Base-by-base conservation (phyloP, 495 filamentous ascomycete genomes). In the Terfezia claveryi region DNA sequence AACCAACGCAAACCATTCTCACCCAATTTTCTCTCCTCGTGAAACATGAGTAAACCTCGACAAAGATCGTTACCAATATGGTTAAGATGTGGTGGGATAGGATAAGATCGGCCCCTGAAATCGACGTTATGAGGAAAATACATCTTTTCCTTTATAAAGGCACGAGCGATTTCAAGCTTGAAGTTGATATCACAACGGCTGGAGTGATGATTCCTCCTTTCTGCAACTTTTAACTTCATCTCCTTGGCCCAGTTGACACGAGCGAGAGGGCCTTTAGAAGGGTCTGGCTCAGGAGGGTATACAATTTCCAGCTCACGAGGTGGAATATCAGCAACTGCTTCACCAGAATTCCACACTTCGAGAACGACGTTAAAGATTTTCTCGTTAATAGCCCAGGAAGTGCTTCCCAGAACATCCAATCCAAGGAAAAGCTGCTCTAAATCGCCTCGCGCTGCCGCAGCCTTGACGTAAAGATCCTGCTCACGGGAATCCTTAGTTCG, bases 61-160 rank as follows among this genome's bases (percentile, higher is more conserved):
- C 81, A 77, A 61, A 93, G 80, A 64, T 99, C 92, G 12, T 93
- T 85, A 10, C 87, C 87, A 80, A 96, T 96, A 62, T 99, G 91
- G 63, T 99, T 96, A 8, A 99, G 68, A 59, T 93, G 91, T 9
- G 91, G 83, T 4, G 89, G 86, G 55, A 96, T 78, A 0, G 92
- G 92, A 68, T 99, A 99, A 5, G 91, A 91, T 58, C 92, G 77
- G 14, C 92, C 92, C 41, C 92, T 84, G 70, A 96, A 99, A 65
- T 99, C 92, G 67, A 94, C 69, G 61, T 92, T 96, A 67, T 99
- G 92, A 6, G 92, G 92, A 58, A 93, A 87, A 65, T 92, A 96
- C 58, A 99, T 86, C 0, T 76, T 84, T 61, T 95, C 83, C 51
- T 91, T 77, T 20, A 74, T 63, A 62, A 75, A 82, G 12, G 89